A percentile compares a stretch with the other conserved stretches of the same genome.
Conservation (phyloP, 345 rosid species). For the Isatis tinctoria region DNA sequence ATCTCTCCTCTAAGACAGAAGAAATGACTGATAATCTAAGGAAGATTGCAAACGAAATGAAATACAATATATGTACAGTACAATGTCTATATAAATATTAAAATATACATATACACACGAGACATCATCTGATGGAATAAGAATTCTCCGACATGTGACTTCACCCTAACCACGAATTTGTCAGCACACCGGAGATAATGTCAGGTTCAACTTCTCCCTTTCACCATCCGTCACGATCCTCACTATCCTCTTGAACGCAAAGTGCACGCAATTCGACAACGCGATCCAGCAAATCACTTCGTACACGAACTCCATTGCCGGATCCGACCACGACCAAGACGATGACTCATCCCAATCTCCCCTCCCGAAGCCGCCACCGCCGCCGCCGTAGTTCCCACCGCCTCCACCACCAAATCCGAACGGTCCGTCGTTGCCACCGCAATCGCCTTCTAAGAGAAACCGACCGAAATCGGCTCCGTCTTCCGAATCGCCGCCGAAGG, state of each 20-base stretch:
- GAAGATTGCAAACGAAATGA: background rate
- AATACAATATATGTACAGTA: background rate
- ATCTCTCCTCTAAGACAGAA: background rate
- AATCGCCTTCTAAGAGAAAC: conserved; percentile 43
- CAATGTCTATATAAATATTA: conserved; percentile 7
- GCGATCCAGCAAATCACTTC: conserved; percentile 97
- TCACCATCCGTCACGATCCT: conserved; percentile 46
- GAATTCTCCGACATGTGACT: background rate
- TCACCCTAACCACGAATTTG: background rate
- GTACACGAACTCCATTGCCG: conserved; percentile 71
- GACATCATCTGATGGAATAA: background rate
- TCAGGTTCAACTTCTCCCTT: conserved; percentile 56
- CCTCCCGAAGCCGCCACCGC: conserved; percentile 40
- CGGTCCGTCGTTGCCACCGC: conserved; percentile 36
- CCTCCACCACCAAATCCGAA: conserved; percentile 46
- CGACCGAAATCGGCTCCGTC: conserved; percentile 45
- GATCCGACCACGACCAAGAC: conserved; percentile 49
- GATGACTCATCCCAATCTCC: conserved; percentile 64
- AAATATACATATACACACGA: background rate
- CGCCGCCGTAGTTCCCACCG: conserved; percentile 51
- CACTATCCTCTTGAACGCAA: conserved; percentile 69
- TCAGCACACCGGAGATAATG: conserved; percentile 53
- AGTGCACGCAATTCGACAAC: conserved; percentile 77
- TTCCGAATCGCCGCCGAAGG: conserved; percentile 41
- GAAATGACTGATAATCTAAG: background rate